phyloP scores from a whole-genome alignment of 345 rosid species.

The Syzygium oleosum region DNA sequence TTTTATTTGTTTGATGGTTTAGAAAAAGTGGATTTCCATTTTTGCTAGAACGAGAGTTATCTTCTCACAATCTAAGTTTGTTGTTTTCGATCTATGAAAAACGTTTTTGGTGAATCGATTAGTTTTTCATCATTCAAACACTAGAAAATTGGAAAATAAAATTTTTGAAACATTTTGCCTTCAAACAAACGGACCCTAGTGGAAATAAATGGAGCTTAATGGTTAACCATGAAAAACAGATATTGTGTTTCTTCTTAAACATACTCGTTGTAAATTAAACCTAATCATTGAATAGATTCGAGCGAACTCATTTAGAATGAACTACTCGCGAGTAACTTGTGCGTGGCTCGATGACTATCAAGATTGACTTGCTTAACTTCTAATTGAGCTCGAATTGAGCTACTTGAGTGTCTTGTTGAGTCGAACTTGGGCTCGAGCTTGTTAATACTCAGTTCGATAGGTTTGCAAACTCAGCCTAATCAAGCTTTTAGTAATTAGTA shows the following conservation, averaged over 20 bases:
- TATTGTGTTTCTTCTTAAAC: neutral
- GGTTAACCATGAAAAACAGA: neutral
- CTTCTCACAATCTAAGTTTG: neutral
- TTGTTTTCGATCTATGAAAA: no score
- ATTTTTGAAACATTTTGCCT: neutral
- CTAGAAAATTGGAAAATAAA: neutral
- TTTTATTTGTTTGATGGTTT: neutral
- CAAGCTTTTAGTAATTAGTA: neutral
- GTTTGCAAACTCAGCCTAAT: neutral
- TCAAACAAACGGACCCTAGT: neutral
- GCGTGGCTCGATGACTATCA: neutral
- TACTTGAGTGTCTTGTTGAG: neutral
- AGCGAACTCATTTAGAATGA: neutral
- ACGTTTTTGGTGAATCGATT: rapidly evolving
- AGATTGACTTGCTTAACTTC: neutral
- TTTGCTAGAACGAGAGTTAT: no score
- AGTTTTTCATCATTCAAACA: neutral
- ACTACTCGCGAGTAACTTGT: neutral
- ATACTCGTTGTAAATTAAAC: neutral
- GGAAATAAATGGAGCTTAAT: neutral
- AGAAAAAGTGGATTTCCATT: neutral
- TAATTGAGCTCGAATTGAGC: neutral
- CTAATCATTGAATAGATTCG: neutral
- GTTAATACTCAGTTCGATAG: neutral
- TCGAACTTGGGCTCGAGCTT: rapidly evolving